Evolutionary conservation across 1,284 basidiomycete genomes (phyloP).

Genomic region (Omphalotus olearius): DNA sequence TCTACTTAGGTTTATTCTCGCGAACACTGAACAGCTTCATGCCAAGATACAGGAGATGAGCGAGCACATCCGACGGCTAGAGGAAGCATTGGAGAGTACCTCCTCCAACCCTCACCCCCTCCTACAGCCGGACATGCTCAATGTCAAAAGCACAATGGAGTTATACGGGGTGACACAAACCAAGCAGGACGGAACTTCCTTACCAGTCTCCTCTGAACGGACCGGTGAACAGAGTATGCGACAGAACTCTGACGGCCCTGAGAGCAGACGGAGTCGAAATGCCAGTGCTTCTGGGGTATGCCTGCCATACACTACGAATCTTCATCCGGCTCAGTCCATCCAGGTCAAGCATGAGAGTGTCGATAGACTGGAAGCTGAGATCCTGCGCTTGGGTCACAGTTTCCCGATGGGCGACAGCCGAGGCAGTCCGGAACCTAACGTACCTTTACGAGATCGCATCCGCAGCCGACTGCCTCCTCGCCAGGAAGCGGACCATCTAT

Average conservation of each 20-base stretch:
- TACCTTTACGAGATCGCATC: slow-evolving; percentile 33
- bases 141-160: slow-evolving; percentile 63
- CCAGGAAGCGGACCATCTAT: slow-evolving; percentile 36
- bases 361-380: slow-evolving; percentile 30
- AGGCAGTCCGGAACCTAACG: slow-evolving; percentile 31
- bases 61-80: slow-evolving; percentile 61
- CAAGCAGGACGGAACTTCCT: background rate
- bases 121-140: slow-evolving; percentile 50
- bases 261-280: background rate
- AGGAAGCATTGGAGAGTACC: slow-evolving; percentile 49
- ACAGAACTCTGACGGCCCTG: background rate
- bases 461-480: slow-evolving; percentile 33
- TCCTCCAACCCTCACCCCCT: slow-evolving; percentile 49
- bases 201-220: slow-evolving; percentile 4
- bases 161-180: slow-evolving; percentile 44
- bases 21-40: slow-evolving; percentile 71
- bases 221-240: background rate
- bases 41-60: slow-evolving; percentile 68
- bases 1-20: slow-evolving; percentile 55
- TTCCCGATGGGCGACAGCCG: slow-evolving; percentile 35
- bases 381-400: slow-evolving; percentile 32
- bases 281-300: slow-evolving; percentile 1
- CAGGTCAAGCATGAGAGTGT: slow-evolving; percentile 11
- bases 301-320: background rate
- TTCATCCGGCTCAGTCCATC: background rate